These are phyloP conservation scores for Sclerotinia borealis DNA, from an alignment of 2,329 filamentous ascomycete species.

Conservation along the genomic window DNA sequence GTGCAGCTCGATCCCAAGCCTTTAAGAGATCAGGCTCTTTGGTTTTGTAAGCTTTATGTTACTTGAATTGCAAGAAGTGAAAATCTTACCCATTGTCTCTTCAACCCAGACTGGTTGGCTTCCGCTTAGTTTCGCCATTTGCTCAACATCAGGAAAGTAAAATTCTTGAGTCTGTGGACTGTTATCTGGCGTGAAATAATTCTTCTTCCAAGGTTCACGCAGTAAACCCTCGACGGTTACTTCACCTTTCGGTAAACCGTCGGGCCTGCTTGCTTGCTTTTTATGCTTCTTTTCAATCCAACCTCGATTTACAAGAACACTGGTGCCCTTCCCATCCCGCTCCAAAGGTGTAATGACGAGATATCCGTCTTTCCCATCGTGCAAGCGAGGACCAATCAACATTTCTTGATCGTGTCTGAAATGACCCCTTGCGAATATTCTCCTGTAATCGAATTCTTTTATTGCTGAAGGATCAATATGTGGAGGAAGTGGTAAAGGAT, in stretches of 20 bases:
- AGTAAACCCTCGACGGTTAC: conserved; percentile 79
- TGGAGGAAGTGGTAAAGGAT: conserved; percentile 79
- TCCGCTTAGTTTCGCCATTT: conserved; percentile 81
- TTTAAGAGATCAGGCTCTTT: conserved; percentile 73
- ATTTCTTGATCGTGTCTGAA: conserved; percentile 91
- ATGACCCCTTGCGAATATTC: conserved; percentile 67
- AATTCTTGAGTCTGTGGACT: conserved; percentile 77
- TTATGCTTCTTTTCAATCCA: conserved; percentile 80
- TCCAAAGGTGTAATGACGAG: conserved; percentile 90
- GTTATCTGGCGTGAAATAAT: conserved; percentile 94
- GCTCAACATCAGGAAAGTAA: conserved; percentile 87
- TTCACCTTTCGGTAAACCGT: conserved; percentile 61
- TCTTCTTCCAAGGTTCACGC: conserved; percentile 90
- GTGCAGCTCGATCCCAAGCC: conserved; percentile 66
- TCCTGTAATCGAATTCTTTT: conserved; percentile 84
- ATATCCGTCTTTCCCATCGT: conserved; percentile 84
- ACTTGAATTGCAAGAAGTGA: conserved; percentile 10
- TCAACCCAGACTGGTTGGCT: conserved; percentile 93
- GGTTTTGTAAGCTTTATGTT: neutral
- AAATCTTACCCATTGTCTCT: conserved; percentile 75
- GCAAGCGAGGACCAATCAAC: conserved; percentile 85
- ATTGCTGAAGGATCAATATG: conserved; percentile 75
- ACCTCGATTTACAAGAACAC: conserved; percentile 80
- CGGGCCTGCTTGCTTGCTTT: conserved; percentile 54
- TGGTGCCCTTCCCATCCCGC: conserved; percentile 55